phyloP scores from a whole-genome alignment of 1,139 yeast species.

The Arxiozyma slooffiae region DNA sequence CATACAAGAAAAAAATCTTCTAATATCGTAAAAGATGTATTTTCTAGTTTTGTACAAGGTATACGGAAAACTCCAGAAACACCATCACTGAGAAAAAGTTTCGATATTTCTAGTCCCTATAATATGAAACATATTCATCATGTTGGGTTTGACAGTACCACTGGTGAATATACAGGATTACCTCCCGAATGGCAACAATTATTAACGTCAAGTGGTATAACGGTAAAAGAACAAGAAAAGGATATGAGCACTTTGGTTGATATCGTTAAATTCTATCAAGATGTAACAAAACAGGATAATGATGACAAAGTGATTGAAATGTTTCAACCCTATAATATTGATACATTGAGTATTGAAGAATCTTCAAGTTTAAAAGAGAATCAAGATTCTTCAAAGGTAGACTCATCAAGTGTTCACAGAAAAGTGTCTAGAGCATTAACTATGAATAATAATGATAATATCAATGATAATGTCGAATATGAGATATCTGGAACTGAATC shows the following conservation, averaged over 20 bases:
- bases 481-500: neutral
- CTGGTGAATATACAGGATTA: conserved; percentile 83
- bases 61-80: conserved; percentile 30
- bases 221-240: conserved; percentile 73
- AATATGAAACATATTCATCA: conserved; percentile 88
- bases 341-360: conserved; percentile 69
- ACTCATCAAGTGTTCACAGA: neutral
- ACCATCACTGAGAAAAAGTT: neutral
- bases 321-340: conserved; percentile 63
- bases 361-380: conserved; percentile 34
- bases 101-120: conserved; percentile 49
- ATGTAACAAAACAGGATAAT: conserved; percentile 46
- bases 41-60: conserved; percentile 41
- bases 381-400: neutral
- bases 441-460: neutral
- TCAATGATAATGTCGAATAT: neutral
- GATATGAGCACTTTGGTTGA: conserved; percentile 94
- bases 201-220: conserved; percentile 75
- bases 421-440: neutral
- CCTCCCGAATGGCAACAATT: conserved; percentile 90
- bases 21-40: conserved; percentile 37
- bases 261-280: conserved; percentile 81
- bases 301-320: conserved; percentile 69
- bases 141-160: conserved; percentile 75
- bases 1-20: conserved; percentile 25